phyloP scores from a whole-genome alignment of 2,329 filamentous ascomycete genomes.

The Triangularia setosa region DNA sequence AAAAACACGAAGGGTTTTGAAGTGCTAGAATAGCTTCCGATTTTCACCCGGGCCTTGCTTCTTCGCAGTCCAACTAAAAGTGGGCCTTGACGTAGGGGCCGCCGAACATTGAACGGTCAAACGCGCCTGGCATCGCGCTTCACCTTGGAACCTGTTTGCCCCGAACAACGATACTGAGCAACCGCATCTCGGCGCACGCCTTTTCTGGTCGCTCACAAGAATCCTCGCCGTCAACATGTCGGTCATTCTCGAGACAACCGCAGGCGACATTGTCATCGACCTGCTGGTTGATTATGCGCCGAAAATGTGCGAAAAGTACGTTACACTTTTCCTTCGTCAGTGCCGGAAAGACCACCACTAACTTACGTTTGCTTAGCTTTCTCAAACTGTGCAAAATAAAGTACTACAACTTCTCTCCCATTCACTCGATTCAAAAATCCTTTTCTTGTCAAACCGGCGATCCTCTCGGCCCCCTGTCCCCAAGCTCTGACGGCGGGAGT shows the following conservation, averaged over 20 bases:
- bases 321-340: slow-evolving; percentile 26
- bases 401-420: slow-evolving; percentile 96
- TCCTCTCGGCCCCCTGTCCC: slow-evolving; percentile 79
- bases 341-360: slow-evolving; percentile 21
- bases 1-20: no score
- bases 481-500: slow-evolving; percentile 84
- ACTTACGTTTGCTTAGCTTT: slow-evolving; percentile 67
- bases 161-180: neutral
- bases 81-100: neutral
- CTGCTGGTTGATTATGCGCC: slow-evolving; percentile 84
- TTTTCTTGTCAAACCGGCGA: slow-evolving; percentile 97
- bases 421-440: slow-evolving; percentile 88
- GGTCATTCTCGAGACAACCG: slow-evolving; percentile 86
- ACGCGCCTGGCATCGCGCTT: neutral
- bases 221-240: slow-evolving; percentile 61
- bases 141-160: neutral
- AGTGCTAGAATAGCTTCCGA: no score
- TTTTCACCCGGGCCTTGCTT: neutral
- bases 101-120: neutral
- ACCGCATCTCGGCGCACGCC: neutral
- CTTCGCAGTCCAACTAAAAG: neutral
- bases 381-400: slow-evolving; percentile 98
- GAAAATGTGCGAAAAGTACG: slow-evolving; percentile 91
- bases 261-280: slow-evolving; percentile 92
- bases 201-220: neutral